A percentile compares a stretch with the other conserved stretches of the same genome.
Evolutionary conservation across 176 grass and related monocot species (phyloP).

Genomic region (Bonia amplexicaulis): DNA sequence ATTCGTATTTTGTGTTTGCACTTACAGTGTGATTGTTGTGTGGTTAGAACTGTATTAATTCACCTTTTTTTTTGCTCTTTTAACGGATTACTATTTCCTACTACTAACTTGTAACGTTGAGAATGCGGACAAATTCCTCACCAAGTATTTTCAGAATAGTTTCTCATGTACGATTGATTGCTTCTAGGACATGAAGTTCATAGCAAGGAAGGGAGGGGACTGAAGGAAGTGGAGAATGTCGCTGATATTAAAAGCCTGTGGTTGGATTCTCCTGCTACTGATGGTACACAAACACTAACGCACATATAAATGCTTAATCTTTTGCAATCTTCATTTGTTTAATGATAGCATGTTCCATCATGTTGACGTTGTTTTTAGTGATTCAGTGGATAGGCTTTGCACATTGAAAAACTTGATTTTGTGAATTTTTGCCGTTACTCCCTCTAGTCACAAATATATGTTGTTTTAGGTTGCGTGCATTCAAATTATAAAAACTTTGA

Average conservation of each 20-base stretch:
- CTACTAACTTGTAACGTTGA: not conserved
- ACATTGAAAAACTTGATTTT: not conserved
- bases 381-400: not conserved
- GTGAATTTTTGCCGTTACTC: not conserved
- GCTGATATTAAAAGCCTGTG: not conserved
- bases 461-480: too few relatives aligned
- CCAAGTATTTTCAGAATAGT: not conserved
- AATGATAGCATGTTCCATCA: not conserved
- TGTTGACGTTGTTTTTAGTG: not conserved
- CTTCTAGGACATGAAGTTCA: slow-evolving; percentile 27
- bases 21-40: not conserved
- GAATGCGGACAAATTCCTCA: not conserved
- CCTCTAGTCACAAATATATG: too few relatives aligned
- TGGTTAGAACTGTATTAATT: not conserved
- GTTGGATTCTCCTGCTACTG: slow-evolving; percentile 29
- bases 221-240: slow-evolving; percentile 23
- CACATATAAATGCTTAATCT: not conserved
- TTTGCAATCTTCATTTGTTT: not conserved
- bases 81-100: not conserved
- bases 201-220: slow-evolving; percentile 32
- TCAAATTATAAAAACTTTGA: too few relatives aligned
- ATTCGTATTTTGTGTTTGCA: not conserved
- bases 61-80: not conserved
- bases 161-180: slow-evolving; percentile 14
- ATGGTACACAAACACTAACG: slow-evolving; percentile 25